Percentiles rank a stretch among this genome's conserved stretches.
phyloP scores from a whole-genome alignment of 1,284 basidiomycete genomes.

The Marasmius fiardii region DNA sequence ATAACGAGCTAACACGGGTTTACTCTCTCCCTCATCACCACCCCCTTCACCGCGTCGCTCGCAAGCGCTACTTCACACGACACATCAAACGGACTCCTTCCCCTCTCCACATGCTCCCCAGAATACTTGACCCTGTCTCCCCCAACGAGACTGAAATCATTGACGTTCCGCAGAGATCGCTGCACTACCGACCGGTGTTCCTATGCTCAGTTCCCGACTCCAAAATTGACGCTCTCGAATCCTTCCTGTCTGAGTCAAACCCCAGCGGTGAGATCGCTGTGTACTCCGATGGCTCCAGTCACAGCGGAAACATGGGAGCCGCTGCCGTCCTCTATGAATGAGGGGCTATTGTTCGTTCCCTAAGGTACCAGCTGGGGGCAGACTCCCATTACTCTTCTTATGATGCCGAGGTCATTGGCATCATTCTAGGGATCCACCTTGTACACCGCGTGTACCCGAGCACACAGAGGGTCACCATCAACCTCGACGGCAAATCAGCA shows the following conservation, averaged over 20 bases:
- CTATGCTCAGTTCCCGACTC: background rate
- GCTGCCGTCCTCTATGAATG: conserved; percentile 19
- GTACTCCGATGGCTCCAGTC: conserved; percentile 25
- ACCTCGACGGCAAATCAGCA: conserved; percentile 1
- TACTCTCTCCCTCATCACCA: conserved; percentile 18
- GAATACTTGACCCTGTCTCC: background rate
- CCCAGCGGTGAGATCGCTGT: conserved; percentile 16
- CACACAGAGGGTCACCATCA: background rate
- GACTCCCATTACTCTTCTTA: conserved; percentile 18
- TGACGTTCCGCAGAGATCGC: conserved; percentile 8
- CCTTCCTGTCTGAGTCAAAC: too few species aligned
- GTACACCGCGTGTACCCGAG: background rate
- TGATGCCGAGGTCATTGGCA: conserved; percentile 22
- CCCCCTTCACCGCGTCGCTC: conserved; percentile 11
- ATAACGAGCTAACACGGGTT: conserved; percentile 13
- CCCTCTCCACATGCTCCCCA: conserved; percentile 12
- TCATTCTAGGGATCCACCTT: conserved; percentile 19
- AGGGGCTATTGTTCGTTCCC: background rate
- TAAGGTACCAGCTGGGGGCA: conserved; percentile 18
- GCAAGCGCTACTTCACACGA: background rate
- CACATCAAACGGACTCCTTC: conserved; percentile 4
- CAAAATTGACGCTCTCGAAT: background rate
- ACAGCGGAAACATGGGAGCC: conserved; percentile 18
- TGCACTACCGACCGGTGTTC: conserved; percentile 5
- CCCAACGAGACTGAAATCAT: conserved; percentile 18